Base-by-base conservation (phyloP, 2,329 filamentous ascomycete genomes). In the Grosmannia serpens region DNA sequence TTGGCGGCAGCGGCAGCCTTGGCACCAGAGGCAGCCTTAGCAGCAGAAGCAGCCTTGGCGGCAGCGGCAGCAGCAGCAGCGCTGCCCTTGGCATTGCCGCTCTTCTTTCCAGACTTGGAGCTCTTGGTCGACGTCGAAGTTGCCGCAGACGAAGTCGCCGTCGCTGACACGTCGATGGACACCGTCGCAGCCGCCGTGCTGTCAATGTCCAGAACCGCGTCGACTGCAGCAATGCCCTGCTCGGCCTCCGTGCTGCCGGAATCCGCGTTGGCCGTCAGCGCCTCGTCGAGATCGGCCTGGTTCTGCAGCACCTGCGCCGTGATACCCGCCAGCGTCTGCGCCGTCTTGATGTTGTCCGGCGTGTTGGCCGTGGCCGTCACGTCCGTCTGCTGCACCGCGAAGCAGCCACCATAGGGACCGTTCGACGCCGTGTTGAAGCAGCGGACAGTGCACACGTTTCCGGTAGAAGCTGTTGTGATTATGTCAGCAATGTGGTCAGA, bases 381-480 rank as follows among this genome's bases (percentile, higher is more conserved):
- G 62, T 82, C 80, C 27, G 71, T 70, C 64, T 85, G 81, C 67
- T 82, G 75, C 26, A 83, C 73, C 4, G 80, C 70, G 66, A 83
- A 79, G 68, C 81, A 84, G 55, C 80, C 63, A 31, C 67, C 67
- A 58, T 83, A 83, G 6, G 76, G 68, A 3, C 79, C 77, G 58
- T 76, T 77, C 1, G 58, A 15, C n/a, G 54, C 58, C 9, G n/a
- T 41, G 70, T 84, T 84, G n/a, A 78, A 73, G 72, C 81, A 84
- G 33, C 81, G 76, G 24, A 84, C 73, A 1, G 80, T 83, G 72
- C 79, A 82, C 31, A 82, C 65, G 56, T 81, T 77, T 50, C 82
- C 82, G 2, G 80, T 81, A 0, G 81, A 81, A 6, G 71, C 76
- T 77, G n/a, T 9, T n/a, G 8, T 38, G 15, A 22, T 3, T 3